Evolutionary conservation across 371 early-diverging fungal species (phyloP).

Genomic region (Circinella minor): DNA sequence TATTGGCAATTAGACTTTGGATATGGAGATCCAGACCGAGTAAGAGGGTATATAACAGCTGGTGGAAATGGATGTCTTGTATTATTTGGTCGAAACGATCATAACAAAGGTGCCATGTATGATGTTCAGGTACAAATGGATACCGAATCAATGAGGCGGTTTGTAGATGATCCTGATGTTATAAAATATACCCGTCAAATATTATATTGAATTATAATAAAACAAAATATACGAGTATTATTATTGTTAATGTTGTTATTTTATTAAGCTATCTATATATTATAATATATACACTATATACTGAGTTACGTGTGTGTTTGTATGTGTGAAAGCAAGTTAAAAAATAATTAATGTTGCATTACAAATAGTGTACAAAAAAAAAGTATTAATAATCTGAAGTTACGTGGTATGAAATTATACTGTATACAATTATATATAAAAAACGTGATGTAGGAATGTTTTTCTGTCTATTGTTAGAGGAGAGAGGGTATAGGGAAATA

Average conservation of each 20-base stretch:
- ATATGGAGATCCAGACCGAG: constrained; percentile 38
- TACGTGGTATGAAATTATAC: not conserved
- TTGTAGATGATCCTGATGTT: constrained; percentile 42
- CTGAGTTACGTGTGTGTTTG: not conserved
- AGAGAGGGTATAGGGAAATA: not conserved
- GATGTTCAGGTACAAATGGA: constrained; percentile 51
- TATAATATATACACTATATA: not conserved
- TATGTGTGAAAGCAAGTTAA: not conserved
- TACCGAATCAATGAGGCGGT: constrained; percentile 36
- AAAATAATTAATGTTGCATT: too few relatives aligned
- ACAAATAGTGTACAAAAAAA: too few relatives aligned
- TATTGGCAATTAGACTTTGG: constrained; percentile 42
- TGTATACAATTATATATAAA: not conserved
- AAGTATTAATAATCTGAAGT: too few relatives aligned
- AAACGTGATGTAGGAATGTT: not conserved
- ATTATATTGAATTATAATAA: constrained; percentile 21
- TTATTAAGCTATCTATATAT: not conserved
- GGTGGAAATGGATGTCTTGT: constrained; percentile 47
- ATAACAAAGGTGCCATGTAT: constrained; percentile 30
- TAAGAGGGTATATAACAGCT: constrained; percentile 43
- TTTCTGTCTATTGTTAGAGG: not conserved
- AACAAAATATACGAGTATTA: not conserved
- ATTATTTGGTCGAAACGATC: constrained; percentile 38
- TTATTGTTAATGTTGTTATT: not conserved
- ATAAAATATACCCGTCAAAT: constrained; percentile 36